Evolutionary conservation across 805 yeast genomes (phyloP).

Genomic region (Isabelozyma rhagii): DNA sequence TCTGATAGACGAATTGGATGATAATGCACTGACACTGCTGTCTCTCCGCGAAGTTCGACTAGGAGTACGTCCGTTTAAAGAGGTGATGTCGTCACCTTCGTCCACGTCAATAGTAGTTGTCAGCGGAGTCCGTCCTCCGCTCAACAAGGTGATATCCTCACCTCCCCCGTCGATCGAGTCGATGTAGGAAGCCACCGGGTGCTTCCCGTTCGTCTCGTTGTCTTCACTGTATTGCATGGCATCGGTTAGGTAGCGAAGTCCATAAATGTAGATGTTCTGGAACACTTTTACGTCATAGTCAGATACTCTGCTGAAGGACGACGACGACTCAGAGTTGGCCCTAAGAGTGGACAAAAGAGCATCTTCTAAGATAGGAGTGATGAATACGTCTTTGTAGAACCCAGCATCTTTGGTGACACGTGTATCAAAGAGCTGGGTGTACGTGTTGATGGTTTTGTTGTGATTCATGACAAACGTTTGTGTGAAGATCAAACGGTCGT

Average conservation of each 20-base stretch:
- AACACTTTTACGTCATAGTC: slow-evolving; percentile 2
- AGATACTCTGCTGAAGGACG: not conserved
- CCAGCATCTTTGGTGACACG: slow-evolving; percentile 12
- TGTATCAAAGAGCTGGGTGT: slow-evolving; percentile 17
- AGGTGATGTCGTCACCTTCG: slow-evolving; percentile 21
- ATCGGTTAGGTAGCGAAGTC: slow-evolving; percentile 15
- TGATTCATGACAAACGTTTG: slow-evolving; percentile 6
- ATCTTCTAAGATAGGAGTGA: slow-evolving; percentile 20
- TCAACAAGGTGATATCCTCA: slow-evolving; percentile 18
- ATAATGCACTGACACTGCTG: slow-evolving; percentile 1
- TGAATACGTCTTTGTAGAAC: slow-evolving; percentile 18
- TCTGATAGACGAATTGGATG: not conserved
- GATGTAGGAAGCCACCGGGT: not conserved
- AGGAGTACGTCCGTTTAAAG: slow-evolving; percentile 8
- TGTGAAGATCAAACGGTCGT: too few species aligned
- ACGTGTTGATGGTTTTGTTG: slow-evolving; percentile 13
- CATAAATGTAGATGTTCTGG: slow-evolving; percentile 15
- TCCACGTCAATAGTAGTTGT: slow-evolving; percentile 3
- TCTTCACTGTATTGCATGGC: slow-evolving; percentile 12
- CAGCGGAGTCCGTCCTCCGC: slow-evolving; percentile 8
- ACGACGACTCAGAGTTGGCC: slow-evolving; percentile 14
- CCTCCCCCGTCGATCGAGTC: slow-evolving; percentile 11
- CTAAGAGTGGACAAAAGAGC: slow-evolving; percentile 18
- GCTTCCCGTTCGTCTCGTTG: not conserved
- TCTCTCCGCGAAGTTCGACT: not conserved